Evolutionary conservation across 257 asterid genomes (phyloP), one percentile per base, ranked within the genome.

Genomic region (Scutellaria barbata): DNA sequence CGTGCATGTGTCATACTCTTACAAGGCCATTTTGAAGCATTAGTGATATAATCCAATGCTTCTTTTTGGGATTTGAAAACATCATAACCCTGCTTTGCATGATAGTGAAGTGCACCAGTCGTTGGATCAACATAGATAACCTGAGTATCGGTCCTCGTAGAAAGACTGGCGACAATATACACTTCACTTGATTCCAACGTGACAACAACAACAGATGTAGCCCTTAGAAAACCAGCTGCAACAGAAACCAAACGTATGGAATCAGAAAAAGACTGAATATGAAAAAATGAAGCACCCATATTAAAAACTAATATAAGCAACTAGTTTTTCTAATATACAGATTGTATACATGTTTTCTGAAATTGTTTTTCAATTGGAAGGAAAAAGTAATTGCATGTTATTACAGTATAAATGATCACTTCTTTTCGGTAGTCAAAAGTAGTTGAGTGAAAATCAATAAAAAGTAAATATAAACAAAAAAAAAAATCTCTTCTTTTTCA

Each of bases 101-200:
- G 76, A 65, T 86, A 80, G 60, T 86, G 74, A 78, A 91, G 92
- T 74, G 87, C 86, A 69, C 99, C 99, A 78, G 97, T 86, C 7
- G 99, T 88, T 37, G 99, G 99, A 81, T 94, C 99, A 79, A 94
- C 84, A 81, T 94, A 92, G 83, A 94, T 88, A 82, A 88, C 96
- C 85, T 94, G 99, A 47, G 96, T 91, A 71, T 94, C 97, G 37
- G 80, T 80, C 85, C 89, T 83, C 37, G 95, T 82, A 70, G 86
- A 88, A 85, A 94, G 81, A 83, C 99, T 89, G 74, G 76, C 85
- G 50, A 91, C 53, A 76, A 91, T 85, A 79, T 91, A 94, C 58
- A 91, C 97, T 88, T 94, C 99, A 80, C 88, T 80, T 60, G 96
- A 86, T 61, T 89, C 99, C 82, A 94, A 79, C 35, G 96, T 91